Evolutionary conservation across 176 grass and related monocot species (phyloP).

Genomic region (Ensete glaucum): DNA sequence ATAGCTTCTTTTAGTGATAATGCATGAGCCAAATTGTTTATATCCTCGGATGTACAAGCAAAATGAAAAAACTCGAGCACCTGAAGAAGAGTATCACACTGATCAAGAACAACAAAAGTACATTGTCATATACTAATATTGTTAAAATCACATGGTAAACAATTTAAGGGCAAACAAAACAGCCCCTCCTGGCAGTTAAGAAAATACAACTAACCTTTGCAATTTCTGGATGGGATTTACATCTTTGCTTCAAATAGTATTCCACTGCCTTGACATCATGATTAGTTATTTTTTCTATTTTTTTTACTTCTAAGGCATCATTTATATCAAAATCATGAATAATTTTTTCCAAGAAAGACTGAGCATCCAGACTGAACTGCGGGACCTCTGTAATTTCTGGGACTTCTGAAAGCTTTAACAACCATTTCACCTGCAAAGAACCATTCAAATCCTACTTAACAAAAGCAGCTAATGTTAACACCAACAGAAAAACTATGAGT

Average conservation of each 20-base stretch:
- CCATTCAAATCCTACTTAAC: not conserved
- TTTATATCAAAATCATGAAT: constrained; percentile 50
- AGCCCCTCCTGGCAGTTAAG: not conserved
- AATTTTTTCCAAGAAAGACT: constrained; percentile 56
- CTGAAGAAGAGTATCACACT: constrained; percentile 28
- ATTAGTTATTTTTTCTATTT: constrained; percentile 82
- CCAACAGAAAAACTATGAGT: not conserved
- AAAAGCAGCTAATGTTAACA: not conserved
- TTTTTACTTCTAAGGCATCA: constrained; percentile 75
- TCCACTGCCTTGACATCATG: constrained; percentile 94
- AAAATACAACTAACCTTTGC: constrained; percentile 42
- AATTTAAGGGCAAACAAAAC: not conserved
- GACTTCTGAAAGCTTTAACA: constrained; percentile 80
- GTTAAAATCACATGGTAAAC: not conserved
- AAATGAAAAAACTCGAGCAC: constrained; percentile 95
- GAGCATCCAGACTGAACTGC: constrained; percentile 51
- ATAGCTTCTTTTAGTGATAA: constrained; percentile 71
- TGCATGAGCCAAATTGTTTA: constrained; percentile 82
- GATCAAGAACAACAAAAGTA: not conserved
- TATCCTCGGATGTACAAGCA: constrained; percentile 94
- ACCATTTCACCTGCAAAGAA: constrained; percentile 62
- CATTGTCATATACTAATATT: not conserved
- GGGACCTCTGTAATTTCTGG: constrained; percentile 78
- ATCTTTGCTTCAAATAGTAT: constrained; percentile 91
- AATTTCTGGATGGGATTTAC: constrained; percentile 62